A percentile compares a stretch with the other conserved stretches of the same genome.
phyloP scores from a whole-genome alignment of 495 filamentous ascomycete genomes.

The Pseudevernia furfuracea region DNA sequence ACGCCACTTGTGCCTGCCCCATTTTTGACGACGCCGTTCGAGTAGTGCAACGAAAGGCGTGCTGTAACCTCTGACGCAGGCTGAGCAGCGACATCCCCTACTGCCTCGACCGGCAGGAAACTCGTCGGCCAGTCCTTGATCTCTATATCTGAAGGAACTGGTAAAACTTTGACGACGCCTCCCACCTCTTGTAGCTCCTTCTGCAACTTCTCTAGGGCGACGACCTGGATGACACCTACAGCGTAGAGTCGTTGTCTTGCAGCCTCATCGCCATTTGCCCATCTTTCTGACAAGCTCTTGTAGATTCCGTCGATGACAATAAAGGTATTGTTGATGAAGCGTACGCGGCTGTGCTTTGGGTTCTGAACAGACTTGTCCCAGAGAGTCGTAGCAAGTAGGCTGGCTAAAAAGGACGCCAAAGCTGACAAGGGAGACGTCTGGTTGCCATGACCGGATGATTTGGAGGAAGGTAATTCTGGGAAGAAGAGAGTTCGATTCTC shows the following conservation, averaged over 20 bases:
- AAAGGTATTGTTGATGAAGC: constrained; percentile 5
- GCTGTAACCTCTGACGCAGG: not conserved
- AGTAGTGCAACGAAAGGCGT: not conserved
- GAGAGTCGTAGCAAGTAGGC: not conserved
- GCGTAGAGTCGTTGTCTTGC: not conserved
- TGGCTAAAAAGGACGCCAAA: not conserved
- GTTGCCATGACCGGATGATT: not conserved
- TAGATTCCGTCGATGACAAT: constrained; percentile 4
- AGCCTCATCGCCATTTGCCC: not conserved
- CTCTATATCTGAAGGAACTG: not conserved
- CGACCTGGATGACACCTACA: not conserved
- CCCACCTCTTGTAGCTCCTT: not conserved
- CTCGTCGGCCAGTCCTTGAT: constrained; percentile 1
- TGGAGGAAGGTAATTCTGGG: not conserved
- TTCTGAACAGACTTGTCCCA: constrained; percentile 1
- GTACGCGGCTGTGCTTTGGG: constrained; percentile 3
- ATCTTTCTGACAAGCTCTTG: not conserved
- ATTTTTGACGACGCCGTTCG: not conserved
- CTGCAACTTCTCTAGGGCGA: not conserved
- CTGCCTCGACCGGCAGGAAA: not conserved
- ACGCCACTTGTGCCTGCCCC: not conserved
- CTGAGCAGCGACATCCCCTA: constrained; percentile 3
- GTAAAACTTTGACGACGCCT: not conserved
- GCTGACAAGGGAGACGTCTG: constrained; percentile 3
- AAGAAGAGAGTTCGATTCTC: constrained; percentile 4